These are phyloP conservation scores for Pezicula rhizophila DNA, from an alignment of 2,329 filamentous ascomycete species.

Conservation along the genomic window DNA sequence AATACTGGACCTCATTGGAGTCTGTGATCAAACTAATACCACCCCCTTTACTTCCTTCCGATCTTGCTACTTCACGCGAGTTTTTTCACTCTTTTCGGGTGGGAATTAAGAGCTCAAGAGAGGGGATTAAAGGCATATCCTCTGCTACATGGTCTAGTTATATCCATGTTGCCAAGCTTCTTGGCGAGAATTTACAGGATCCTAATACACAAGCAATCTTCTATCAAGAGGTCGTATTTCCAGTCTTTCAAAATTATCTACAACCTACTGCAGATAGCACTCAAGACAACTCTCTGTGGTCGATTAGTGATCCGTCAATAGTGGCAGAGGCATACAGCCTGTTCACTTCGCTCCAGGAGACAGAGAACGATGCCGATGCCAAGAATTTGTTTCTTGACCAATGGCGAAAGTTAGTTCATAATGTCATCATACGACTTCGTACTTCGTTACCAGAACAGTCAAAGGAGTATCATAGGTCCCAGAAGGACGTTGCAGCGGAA, in stretches of 20 bases:
- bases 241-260: constrained; percentile 50
- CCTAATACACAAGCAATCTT: constrained; percentile 39
- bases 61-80: constrained; percentile 47
- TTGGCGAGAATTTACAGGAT: constrained; percentile 41
- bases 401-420: constrained; percentile 57
- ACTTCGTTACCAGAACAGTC: constrained; percentile 77
- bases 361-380: constrained; percentile 35
- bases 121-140: constrained; percentile 67
- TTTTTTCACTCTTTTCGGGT: constrained; percentile 63
- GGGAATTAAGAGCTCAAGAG: constrained; percentile 61
- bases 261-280: constrained; percentile 12
- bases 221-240: constrained; percentile 44
- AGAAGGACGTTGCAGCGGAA: constrained; percentile 60
- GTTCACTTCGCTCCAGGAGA: constrained; percentile 33
- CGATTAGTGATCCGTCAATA: constrained; percentile 8
- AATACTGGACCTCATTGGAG: constrained; percentile 68
- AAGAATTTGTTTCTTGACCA: constrained; percentile 44
- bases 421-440: constrained; percentile 61
- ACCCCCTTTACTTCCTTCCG: constrained; percentile 44
- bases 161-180: constrained; percentile 53
- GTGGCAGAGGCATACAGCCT: constrained; percentile 40
- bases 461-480: constrained; percentile 67
- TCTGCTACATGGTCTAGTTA: constrained; percentile 71
- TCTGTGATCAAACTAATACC: constrained; percentile 55
- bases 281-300: constrained; percentile 14